Base-by-base conservation (phyloP, 73 alveolate genomes). In the Paramecium biaurelia region DNA sequence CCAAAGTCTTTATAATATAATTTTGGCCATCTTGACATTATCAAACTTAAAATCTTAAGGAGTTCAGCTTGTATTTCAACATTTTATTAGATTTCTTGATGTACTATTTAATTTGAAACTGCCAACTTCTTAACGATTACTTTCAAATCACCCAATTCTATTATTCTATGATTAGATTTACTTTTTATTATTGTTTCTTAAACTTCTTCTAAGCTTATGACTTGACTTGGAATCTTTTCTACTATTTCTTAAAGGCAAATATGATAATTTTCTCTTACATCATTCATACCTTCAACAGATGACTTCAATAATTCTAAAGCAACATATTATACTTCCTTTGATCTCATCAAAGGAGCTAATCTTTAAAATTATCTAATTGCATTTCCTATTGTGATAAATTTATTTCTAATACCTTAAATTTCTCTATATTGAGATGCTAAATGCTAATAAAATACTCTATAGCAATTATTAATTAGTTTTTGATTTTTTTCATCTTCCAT, bases 21-120 rank as follows among this genome's bases (percentile, higher is more conserved):
- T 45, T 79, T 30, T 7, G 90, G 90, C 90, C 90, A 79, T 79
- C 74, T 79, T 10, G 42, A 24, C 74, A 79, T 79, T 23, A 79
- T 79, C 4, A 72, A 79, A 43, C 41, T 24, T 10, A 45, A 30
- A 2, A 79, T 43, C n/a, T 47, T 79, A 15, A 79, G 24, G 12
- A 79, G 32, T 9, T 79, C 90, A 14, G 47, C 72, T 18, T 79
- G 7, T 18, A 79, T 24, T 43, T 79, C 45, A 20, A 79, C 90
- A 10, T 41, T 30, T 45, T 43, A 24, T 12, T 79, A 45, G 1
- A 79, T 79, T 23, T 79, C 70, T 79, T 79, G 12, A 79, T 79
- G 90, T 5, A 79, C 90, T 10, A 79, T 43, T 34, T 79, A 24
- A 14, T 47, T 47, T 43, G 86, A 72, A 10, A 38, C 28, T 57